Evolutionary conservation across 2,329 filamentous ascomycete species (phyloP), one percentile per base, ranked within the genome.

Genomic region (Tolypocladium sp.): DNA sequence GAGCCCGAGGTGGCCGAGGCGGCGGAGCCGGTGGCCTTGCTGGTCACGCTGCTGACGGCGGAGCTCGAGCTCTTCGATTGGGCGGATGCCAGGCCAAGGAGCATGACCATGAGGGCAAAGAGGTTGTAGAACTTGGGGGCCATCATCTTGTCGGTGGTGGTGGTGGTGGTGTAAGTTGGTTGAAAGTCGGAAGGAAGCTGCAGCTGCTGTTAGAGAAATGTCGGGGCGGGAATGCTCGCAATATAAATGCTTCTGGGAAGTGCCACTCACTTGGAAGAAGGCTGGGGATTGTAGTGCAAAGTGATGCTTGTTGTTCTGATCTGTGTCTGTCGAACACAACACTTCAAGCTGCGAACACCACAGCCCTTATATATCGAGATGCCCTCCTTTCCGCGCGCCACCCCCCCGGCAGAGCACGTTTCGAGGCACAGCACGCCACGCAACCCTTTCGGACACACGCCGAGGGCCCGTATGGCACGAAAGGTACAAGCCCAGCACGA

Each of bases 91-190:
- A 57, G 22, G 35, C 44, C 56, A 5, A 57, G 56, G 33, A 57
- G 49, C 56, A 57, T 52, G 56, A 42, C 44, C 44, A 53, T 33
- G 15, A 57, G 30, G 56, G 56, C 56, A 5, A 57, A 17, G 33
- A 57, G 46, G 56, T 52, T 52, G 44, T 52, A 41, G 42, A 57
- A 40, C 56, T 57, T 57, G 46, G 56, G 56, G 33, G 35, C 15
- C 46, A 53, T 42, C 56, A 57, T 57, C 35, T 53, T 53, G 56
- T 10, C 37, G 56, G 56, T 27, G 20, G 8, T 46, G 15, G n/a
- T n/a, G n/a, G n/a, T n/a, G n/a, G 54, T 33, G 10, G 12, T 46
- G 42, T 46, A 22, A 3, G 27, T n/a, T 33, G 46, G 17, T 10
- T 4, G 3, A 20, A 12, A 2, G 17, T n/a, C 17, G 25, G 20